These are phyloP conservation scores for Pisolithus tinctorius DNA, from an alignment of 768 basidiomycete species.

Conservation along the genomic window DNA sequence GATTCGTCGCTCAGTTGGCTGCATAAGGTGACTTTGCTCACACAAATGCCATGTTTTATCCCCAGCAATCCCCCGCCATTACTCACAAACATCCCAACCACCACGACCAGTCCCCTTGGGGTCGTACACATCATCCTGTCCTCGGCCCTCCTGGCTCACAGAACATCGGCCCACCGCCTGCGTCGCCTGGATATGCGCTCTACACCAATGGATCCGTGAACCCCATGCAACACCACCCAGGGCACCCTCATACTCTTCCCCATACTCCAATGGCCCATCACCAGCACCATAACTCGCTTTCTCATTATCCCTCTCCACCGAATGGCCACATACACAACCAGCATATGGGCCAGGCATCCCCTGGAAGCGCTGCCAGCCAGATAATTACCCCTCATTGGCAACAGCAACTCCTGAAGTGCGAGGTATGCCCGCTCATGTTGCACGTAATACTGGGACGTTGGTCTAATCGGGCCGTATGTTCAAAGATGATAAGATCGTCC, in stretches of 20 bases:
- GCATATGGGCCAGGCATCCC: constrained; percentile 54
- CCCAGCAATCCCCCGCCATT: constrained; percentile 78
- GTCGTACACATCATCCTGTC: constrained; percentile 52
- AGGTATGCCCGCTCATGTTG: constrained; percentile 49
- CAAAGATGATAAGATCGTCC: constrained; percentile 75
- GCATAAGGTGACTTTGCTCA: constrained; percentile 1
- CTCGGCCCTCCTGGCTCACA: constrained; percentile 38
- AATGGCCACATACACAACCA: constrained; percentile 56
- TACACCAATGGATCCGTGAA: constrained; percentile 66
- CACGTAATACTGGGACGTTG: constrained; percentile 11
- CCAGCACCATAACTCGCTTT: constrained; percentile 73
- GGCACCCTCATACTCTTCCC: constrained; percentile 44
- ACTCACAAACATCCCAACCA: constrained; percentile 68
- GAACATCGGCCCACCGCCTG: constrained; percentile 53
- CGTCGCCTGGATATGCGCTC: constrained; percentile 69
- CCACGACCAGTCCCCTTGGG: constrained; percentile 73
- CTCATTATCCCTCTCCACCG: constrained; percentile 77
- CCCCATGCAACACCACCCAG: constrained; percentile 55
- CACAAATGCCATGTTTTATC: constrained; percentile 70
- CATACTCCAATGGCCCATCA: constrained; percentile 56
- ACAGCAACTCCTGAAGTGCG: constrained; percentile 86
- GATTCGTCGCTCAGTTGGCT: background rate
- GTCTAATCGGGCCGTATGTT: constrained; percentile 15
- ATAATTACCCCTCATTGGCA: constrained; percentile 86
- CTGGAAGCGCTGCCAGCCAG: constrained; percentile 47